These are phyloP conservation scores for Sphagnurus paluster DNA, from an alignment of 1,284 basidiomycete species.

Conservation along the genomic window DNA sequence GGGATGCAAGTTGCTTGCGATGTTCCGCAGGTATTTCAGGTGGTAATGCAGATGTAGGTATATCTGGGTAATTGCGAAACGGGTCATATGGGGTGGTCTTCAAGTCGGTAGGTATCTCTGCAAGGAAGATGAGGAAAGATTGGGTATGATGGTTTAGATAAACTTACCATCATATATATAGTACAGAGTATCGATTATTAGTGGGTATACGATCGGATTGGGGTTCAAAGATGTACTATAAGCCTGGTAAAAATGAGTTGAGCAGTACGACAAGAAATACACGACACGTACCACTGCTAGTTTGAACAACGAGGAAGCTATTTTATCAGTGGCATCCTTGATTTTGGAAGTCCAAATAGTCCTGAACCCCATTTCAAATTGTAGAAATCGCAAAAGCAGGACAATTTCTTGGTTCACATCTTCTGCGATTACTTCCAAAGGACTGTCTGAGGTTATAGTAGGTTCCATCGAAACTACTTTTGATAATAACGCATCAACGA, in stretches of 20 bases:
- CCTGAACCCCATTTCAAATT: constrained; percentile 70
- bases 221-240: constrained; percentile 51
- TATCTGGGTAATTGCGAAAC: constrained; percentile 61
- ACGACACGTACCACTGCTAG: constrained; percentile 54
- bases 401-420: constrained; percentile 36
- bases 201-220: constrained; percentile 57
- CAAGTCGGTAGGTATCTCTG: constrained; percentile 63
- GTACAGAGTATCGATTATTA: constrained; percentile 72
- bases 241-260: too few relatives aligned
- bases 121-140: background rate
- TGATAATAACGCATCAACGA: constrained; percentile 46
- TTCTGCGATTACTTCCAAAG: constrained; percentile 12
- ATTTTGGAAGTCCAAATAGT: constrained; percentile 55
- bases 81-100: constrained; percentile 57
- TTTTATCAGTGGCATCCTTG: constrained; percentile 43
- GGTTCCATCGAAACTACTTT: constrained; percentile 46
- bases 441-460: constrained; percentile 28
- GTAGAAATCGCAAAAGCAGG: constrained; percentile 63
- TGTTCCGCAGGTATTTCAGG: constrained; percentile 57
- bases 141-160: constrained; percentile 1
- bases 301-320: constrained; percentile 50
- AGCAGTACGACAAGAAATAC: constrained; percentile 9
- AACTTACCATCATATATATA: constrained; percentile 70
- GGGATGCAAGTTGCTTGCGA: constrained; percentile 50
- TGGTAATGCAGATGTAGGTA: constrained; percentile 52